Evolutionary conservation across 257 asterid species (phyloP).

Genomic region (Osmanthus fragrans): DNA sequence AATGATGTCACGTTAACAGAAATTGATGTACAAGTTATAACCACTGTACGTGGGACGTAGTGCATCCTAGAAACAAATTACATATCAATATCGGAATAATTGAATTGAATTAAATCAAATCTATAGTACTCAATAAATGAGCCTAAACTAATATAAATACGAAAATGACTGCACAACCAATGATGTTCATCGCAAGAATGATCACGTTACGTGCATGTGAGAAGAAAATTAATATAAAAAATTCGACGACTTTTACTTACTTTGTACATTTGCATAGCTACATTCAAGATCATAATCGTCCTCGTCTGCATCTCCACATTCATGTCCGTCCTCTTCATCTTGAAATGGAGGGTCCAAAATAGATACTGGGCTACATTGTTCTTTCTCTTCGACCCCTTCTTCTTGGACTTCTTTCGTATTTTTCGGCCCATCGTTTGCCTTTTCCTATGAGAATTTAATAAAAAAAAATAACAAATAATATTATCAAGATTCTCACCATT

Average conservation of each 20-base stretch:
- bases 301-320: conserved; percentile 33
- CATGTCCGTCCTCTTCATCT: conserved; percentile 47
- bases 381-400: conserved; percentile 67
- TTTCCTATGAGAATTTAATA: conserved; percentile 33
- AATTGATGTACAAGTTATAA: conserved; percentile 12
- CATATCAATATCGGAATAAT: not conserved
- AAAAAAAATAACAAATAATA: not conserved
- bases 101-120: not conserved
- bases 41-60: conserved; percentile 18
- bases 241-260: conserved; percentile 43
- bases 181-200: conserved; percentile 10
- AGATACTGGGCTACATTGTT: conserved; percentile 84
- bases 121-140: not conserved
- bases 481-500: not conserved
- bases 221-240: not conserved
- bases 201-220: not conserved
- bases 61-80: not conserved
- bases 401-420: conserved; percentile 19
- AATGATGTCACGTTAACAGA: conserved; percentile 31
- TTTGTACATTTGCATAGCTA: conserved; percentile 69
- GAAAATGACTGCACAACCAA: conserved; percentile 43
- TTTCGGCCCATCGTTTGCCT: conserved; percentile 26
- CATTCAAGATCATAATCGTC: conserved; percentile 53
- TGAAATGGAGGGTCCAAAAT: conserved; percentile 69
- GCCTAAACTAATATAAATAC: not conserved